phyloP scores from a whole-genome alignment of 257 asterid species.

The Apocynum venetum region DNA sequence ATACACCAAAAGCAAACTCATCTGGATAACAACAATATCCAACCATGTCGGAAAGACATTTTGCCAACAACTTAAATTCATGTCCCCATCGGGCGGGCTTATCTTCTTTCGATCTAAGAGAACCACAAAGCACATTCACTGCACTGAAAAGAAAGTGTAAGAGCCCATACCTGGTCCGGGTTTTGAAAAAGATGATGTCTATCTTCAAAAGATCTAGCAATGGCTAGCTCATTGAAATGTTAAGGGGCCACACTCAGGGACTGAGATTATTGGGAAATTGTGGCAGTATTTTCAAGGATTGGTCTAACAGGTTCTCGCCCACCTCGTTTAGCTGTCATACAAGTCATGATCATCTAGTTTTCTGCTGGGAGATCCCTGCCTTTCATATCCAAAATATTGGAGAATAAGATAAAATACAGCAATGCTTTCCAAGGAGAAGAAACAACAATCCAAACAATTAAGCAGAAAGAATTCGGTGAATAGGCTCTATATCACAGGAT shows the following conservation, averaged over 20 bases:
- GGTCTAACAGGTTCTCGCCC: neutral
- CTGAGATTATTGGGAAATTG: neutral
- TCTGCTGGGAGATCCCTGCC: no score
- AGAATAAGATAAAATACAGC: no score
- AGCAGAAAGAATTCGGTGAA: no score
- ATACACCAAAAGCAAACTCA: no score
- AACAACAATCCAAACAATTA: no score
- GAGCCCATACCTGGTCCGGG: neutral
- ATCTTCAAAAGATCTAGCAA: neutral
- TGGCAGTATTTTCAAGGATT: neutral
- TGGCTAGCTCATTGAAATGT: neutral
- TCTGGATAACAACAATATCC: no score
- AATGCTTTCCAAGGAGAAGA: no score
- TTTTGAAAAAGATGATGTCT: neutral
- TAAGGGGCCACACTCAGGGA: neutral
- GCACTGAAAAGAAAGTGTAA: neutral
- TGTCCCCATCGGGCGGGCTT: no score
- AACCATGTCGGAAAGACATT: no score
- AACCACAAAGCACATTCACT: neutral
- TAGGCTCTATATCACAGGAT: neutral
- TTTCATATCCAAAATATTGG: neutral
- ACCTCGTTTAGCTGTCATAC: no score
- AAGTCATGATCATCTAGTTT: no score
- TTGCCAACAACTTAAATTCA: no score
- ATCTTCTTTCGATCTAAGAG: neutral